phyloP scores from a whole-genome alignment of 306 rosid genomes.

The Cajanus cajan region DNA sequence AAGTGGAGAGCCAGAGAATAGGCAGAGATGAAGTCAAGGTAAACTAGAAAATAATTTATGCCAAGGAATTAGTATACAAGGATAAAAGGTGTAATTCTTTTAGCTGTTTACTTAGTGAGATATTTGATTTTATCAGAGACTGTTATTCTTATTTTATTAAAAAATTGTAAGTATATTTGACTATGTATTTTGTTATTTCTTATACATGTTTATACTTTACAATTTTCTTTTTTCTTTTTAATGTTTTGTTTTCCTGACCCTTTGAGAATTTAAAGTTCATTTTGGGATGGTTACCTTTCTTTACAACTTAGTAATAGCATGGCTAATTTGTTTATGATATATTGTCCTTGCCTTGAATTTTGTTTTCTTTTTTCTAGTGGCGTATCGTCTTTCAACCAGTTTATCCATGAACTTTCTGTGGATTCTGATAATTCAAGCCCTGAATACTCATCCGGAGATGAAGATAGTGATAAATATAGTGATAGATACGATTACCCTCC shows the following conservation, averaged over 20 bases:
- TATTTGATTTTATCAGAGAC: background rate
- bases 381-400: constrained; percentile 86
- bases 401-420: constrained; percentile 81
- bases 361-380: constrained; percentile 57
- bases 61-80: background rate
- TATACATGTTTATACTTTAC: background rate
- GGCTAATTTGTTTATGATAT: constrained; percentile 17
- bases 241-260: background rate
- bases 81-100: background rate
- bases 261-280: background rate
- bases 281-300: background rate
- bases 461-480: constrained; percentile 59
- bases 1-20: background rate
- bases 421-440: constrained; percentile 75
- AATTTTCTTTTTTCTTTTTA: background rate
- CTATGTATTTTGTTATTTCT: background rate
- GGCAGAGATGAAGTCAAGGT: background rate
- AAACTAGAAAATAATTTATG: constrained; percentile 7
- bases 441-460: constrained; percentile 66
- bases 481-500: constrained; percentile 51
- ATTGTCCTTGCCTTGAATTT: constrained; percentile 27
- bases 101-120: background rate
- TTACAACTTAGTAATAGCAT: background rate
- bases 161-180: background rate
- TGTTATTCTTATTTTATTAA: background rate